Evolutionary conservation across 1,284 basidiomycete species (phyloP).

Genomic region (Ganoderma multipileum): DNA sequence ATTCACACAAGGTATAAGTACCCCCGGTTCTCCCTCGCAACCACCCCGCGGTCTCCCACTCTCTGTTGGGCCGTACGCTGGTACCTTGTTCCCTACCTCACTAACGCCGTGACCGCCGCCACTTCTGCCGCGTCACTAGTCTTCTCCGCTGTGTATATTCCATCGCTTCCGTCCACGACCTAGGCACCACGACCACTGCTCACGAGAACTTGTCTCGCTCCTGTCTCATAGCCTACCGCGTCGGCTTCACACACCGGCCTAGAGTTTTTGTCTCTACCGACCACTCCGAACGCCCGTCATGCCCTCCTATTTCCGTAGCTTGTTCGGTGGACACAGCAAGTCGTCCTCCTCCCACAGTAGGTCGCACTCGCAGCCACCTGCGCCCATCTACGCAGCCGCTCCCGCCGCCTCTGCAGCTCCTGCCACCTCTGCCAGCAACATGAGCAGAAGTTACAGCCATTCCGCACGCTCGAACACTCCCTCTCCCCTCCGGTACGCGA

Average conservation of each 20-base stretch:
- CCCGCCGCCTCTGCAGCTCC: constrained; percentile 23
- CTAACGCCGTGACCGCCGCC: constrained; percentile 10
- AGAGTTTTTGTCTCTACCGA: constrained; percentile 6
- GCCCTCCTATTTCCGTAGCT: constrained; percentile 46
- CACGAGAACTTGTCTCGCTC: not conserved
- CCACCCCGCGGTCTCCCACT: constrained; percentile 29
- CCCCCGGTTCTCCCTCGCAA: constrained; percentile 22
- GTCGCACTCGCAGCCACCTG: constrained; percentile 35
- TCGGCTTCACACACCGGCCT: constrained; percentile 4
- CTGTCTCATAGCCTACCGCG: constrained; percentile 2
- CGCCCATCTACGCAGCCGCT: constrained; percentile 36
- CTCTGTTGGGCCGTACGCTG: constrained; percentile 21
- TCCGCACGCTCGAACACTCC: constrained; percentile 39
- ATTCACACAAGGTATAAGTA: constrained; percentile 24
- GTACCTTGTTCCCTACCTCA: constrained; percentile 13
- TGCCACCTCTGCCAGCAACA: constrained; percentile 14
- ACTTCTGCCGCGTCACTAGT: constrained; percentile 9
- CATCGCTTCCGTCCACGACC: constrained; percentile 9
- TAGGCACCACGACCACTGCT: constrained; percentile 2
- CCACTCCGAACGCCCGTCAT: constrained; percentile 32
- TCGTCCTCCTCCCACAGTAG: constrained; percentile 36
- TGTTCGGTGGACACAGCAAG: constrained; percentile 42
- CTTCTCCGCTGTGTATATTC: constrained; percentile 27
- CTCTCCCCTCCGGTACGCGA: constrained; percentile 46
- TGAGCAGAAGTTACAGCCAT: constrained; percentile 42